Evolutionary conservation across 2,329 filamentous ascomycete genomes (phyloP).

Genomic region (Aureobasidium lini): DNA sequence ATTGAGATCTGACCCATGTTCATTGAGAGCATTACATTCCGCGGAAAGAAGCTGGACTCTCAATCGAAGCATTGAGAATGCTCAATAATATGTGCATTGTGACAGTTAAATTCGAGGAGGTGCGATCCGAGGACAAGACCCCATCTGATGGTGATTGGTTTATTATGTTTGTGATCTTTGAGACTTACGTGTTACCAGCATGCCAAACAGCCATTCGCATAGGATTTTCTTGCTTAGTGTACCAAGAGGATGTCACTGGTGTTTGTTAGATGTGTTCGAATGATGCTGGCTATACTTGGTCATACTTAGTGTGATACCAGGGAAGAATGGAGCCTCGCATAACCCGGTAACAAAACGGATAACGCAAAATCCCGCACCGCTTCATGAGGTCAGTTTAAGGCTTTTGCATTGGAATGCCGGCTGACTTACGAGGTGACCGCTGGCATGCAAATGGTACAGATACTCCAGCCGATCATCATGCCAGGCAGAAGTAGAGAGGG

Average conservation of each 20-base stretch:
- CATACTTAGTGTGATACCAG: conserved; percentile 30
- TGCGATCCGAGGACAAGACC: too few species aligned
- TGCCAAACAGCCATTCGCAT: conserved; percentile 39
- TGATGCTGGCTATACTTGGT: conserved; percentile 25
- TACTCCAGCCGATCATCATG: conserved; percentile 38
- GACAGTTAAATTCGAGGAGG: too few species aligned
- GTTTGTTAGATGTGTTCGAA: background rate
- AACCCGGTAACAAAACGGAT: conserved; percentile 34
- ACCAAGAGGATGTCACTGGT: conserved; percentile 36
- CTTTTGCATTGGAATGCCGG: too few species aligned
- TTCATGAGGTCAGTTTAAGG: background rate
- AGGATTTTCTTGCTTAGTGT: conserved; percentile 38
- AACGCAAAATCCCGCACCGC: conserved; percentile 28
- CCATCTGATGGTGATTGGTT: too few species aligned
- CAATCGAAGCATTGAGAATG: too few species aligned
- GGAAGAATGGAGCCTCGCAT: conserved; percentile 39
- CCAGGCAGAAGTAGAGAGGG: conserved; percentile 30
- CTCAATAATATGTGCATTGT: too few species aligned
- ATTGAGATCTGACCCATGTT: too few species aligned
- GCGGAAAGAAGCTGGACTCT: too few species aligned
- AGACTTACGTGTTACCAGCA: background rate
- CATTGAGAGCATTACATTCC: too few species aligned
- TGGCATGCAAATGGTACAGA: conserved; percentile 40
- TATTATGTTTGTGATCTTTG: too few species aligned
- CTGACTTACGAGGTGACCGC: conserved; percentile 25